phyloP scores from a whole-genome alignment of 2,329 filamentous ascomycete genomes.

The Cladosporium austrohemisphaericum region DNA sequence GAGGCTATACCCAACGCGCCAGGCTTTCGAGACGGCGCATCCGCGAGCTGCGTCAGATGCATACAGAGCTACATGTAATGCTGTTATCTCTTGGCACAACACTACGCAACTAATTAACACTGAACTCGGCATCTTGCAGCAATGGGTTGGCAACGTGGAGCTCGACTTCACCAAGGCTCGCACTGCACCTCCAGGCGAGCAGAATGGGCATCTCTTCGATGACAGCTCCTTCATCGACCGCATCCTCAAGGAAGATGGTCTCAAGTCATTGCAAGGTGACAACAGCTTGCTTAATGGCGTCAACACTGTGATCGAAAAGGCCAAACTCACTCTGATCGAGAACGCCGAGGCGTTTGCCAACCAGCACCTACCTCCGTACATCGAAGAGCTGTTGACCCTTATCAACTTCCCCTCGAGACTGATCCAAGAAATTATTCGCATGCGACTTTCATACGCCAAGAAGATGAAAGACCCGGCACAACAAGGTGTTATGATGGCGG shows the following conservation, averaged over 20 bases:
- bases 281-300: constrained; percentile 79
- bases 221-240: constrained; percentile 92
- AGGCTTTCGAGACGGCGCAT: constrained; percentile 69
- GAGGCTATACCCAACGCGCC: constrained; percentile 75
- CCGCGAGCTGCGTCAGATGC: constrained; percentile 70
- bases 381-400: constrained; percentile 89
- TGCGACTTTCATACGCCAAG: constrained; percentile 84
- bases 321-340: constrained; percentile 82
- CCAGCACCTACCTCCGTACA: constrained; percentile 89
- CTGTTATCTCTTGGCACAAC: constrained; percentile 94
- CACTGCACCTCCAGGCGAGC: constrained; percentile 56
- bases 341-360: constrained; percentile 82
- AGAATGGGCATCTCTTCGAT: constrained; percentile 72
- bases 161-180: constrained; percentile 82
- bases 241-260: constrained; percentile 89
- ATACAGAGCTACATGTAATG: constrained; percentile 79
- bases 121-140: constrained; percentile 83
- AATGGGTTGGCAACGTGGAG: constrained; percentile 95
- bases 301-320: constrained; percentile 83
- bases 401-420: constrained; percentile 96
- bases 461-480: constrained; percentile 94
- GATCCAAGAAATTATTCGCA: constrained; percentile 93
- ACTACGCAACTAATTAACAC: constrained; percentile 95
- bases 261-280: constrained; percentile 86
- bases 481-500: constrained; percentile 88